phyloP scores from a whole-genome alignment of 495 filamentous ascomycete species.

The Pseudoneurospora amorphoporcata region DNA sequence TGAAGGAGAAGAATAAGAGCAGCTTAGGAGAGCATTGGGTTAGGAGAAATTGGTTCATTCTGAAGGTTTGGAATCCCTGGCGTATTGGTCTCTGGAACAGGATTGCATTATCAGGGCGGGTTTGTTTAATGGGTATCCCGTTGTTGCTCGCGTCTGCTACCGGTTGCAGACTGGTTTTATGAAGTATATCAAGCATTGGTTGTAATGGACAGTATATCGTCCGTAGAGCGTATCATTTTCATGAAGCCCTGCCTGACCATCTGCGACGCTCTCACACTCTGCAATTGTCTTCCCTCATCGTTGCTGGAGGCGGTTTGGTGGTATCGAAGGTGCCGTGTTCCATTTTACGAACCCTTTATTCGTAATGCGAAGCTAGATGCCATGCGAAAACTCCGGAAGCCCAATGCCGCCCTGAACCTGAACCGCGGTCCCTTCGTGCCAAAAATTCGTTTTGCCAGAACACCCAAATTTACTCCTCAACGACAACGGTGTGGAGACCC shows the following conservation, averaged over 20 bases:
- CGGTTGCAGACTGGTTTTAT: constrained; percentile 7
- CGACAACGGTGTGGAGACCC: constrained; percentile 81
- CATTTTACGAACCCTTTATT: constrained; percentile 34
- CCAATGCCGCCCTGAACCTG: constrained; percentile 37
- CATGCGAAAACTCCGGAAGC: constrained; percentile 42
- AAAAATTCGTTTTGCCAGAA: constrained; percentile 16
- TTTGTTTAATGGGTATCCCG: constrained; percentile 24
- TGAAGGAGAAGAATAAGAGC: constrained; percentile 16
- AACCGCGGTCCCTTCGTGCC: constrained; percentile 21
- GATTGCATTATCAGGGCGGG: constrained; percentile 23
- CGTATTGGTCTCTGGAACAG: constrained; percentile 15
- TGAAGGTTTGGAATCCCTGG: constrained; percentile 12
- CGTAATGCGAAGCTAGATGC: constrained; percentile 42
- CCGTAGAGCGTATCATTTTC: constrained; percentile 23
- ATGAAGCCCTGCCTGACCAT: not conserved
- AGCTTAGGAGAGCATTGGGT: constrained; percentile 22
- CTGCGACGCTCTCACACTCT: constrained; percentile 6
- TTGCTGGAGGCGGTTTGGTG: constrained; percentile 15
- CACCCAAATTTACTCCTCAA: constrained; percentile 41
- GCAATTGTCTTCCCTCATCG: not conserved
- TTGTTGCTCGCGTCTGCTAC: constrained; percentile 16
- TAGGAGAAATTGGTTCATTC: constrained; percentile 24
- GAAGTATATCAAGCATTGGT: constrained; percentile 23
- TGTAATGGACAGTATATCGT: constrained; percentile 17
- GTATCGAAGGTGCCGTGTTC: constrained; percentile 24